phyloP scores from a whole-genome alignment of 768 basidiomycete genomes.

The Cyclocybe cylindracea region DNA sequence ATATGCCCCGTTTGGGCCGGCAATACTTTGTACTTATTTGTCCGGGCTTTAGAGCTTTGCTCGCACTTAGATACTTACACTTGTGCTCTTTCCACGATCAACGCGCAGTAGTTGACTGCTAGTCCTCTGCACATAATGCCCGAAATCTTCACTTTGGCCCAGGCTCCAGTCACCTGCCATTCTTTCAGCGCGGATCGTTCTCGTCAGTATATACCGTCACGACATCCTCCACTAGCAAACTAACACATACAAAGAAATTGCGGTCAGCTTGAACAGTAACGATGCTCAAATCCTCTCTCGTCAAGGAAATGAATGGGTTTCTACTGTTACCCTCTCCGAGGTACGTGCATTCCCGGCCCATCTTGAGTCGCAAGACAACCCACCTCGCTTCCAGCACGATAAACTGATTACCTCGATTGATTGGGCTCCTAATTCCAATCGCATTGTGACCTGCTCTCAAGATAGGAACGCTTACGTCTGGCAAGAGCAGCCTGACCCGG shows the following conservation, averaged over 20 bases:
- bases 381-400: conserved; percentile 70
- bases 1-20: no score
- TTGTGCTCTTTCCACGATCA: conserved; percentile 7
- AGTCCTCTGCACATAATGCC: conserved; percentile 75
- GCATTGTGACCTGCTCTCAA: conserved; percentile 98
- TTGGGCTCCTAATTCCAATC: conserved; percentile 96
- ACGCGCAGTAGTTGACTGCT: conserved; percentile 80
- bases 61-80: not conserved
- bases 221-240: not conserved
- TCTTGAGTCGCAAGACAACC: not conserved
- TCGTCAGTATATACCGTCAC: conserved; percentile 53
- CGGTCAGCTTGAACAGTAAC: conserved; percentile 87
- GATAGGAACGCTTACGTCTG: conserved; percentile 99
- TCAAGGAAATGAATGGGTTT: conserved; percentile 67
- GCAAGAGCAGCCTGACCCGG: conserved; percentile 77
- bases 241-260: conserved; percentile 62
- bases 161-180: conserved; percentile 85
- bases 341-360: conserved; percentile 38
- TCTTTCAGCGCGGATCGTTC: conserved; percentile 87
- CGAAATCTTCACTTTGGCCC: conserved; percentile 76
- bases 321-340: conserved; percentile 81
- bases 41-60: no score
- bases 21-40: no score
- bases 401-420: conserved; percentile 97
- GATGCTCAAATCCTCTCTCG: conserved; percentile 81